Evolutionary conservation across 306 rosid genomes (phyloP).

Genomic region (Glycine soja): DNA sequence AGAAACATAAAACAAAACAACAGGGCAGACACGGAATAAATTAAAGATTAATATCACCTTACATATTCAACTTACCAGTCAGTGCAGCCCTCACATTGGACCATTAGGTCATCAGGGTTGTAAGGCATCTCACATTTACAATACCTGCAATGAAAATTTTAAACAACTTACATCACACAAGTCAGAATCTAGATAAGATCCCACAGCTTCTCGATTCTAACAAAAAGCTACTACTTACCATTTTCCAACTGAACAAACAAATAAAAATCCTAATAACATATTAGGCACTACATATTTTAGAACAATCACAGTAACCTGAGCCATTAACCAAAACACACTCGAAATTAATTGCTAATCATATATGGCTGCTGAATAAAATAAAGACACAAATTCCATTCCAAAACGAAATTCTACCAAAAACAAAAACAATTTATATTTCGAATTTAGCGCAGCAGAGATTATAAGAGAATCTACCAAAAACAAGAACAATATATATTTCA

Average conservation of each 20-base stretch:
- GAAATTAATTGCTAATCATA: conserved; percentile 10
- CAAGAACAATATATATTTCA: background rate
- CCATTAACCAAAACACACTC: conserved; percentile 17
- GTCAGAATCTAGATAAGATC: conserved; percentile 33
- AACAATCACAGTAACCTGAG: background rate
- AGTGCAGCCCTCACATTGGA: conserved; percentile 93
- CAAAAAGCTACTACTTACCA: conserved; percentile 33
- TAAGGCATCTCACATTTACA: conserved; percentile 99
- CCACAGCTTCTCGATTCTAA: conserved; percentile 31
- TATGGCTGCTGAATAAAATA: background rate
- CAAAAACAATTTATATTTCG: background rate
- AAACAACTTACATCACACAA: conserved; percentile 42
- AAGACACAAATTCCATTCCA: conserved; percentile 29
- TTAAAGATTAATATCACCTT: conserved; percentile 19
- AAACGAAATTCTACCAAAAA: conserved; percentile 4
- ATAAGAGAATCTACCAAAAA: background rate
- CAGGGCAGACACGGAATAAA: conserved; percentile 11
- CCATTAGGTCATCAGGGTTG: conserved; percentile 97
- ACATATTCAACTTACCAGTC: conserved; percentile 75
- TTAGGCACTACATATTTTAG: background rate
- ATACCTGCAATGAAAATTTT: conserved; percentile 69
- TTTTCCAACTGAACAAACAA: conserved; percentile 29
- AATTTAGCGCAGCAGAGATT: conserved; percentile 24
- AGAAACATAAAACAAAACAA: conserved; percentile 22
- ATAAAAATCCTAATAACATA: background rate